Percentiles rank a stretch among this genome's conserved stretches.
phyloP scores from a whole-genome alignment of 139 green algal species.

The Chlorella vulgaris region DNA sequence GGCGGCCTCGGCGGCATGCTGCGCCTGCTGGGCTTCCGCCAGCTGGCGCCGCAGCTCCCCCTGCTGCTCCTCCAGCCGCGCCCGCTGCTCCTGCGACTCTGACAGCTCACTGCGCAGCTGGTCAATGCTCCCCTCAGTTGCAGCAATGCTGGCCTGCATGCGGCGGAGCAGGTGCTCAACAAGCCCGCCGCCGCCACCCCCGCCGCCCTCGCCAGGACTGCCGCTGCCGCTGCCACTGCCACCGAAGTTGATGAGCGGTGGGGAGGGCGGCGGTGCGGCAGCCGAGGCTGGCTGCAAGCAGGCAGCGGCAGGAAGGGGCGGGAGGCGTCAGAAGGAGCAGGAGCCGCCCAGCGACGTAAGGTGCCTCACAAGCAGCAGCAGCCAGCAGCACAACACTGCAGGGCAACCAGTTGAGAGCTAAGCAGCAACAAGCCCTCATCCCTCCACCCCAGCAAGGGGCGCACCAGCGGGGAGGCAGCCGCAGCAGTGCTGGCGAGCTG shows the following conservation, averaged over 20 bases:
- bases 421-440: not conserved
- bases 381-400: not conserved
- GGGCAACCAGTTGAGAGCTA: not conserved
- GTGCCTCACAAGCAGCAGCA: not conserved
- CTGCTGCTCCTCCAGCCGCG: slow-evolving; percentile 14
- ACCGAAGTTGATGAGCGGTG: not conserved
- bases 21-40: not conserved
- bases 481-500: slow-evolving; percentile 8
- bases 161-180: slow-evolving; percentile 1
- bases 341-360: no score
- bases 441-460: not conserved
- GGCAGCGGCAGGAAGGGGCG: not conserved
- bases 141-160: slow-evolving; percentile 14
- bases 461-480: slow-evolving; percentile 5
- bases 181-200: not conserved
- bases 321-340: not conserved
- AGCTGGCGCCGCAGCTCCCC: not conserved
- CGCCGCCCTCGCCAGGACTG: not conserved
- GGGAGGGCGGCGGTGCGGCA: slow-evolving; percentile 1
- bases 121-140: slow-evolving; percentile 17
- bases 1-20: not conserved
- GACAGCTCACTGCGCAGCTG: slow-evolving; percentile 2
- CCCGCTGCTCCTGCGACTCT: not conserved
- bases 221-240: not conserved
- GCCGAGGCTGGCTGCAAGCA: not conserved